Base-by-base conservation (phyloP, 2,329 filamentous ascomycete species). In the Fusarium lyarnte region DNA sequence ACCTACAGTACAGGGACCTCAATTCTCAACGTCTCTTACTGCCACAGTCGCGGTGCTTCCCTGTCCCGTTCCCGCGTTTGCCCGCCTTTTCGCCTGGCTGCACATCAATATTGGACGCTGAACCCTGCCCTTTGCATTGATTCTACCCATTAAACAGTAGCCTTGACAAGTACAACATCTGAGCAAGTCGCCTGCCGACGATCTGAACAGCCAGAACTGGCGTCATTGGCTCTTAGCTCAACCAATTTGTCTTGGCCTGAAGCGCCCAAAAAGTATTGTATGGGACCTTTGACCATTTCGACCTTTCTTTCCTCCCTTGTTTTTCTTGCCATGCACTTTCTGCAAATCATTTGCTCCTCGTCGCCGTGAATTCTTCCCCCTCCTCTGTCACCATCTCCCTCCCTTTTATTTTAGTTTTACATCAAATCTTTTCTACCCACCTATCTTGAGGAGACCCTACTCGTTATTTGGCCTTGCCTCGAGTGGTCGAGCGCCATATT, bases 201-300 rank as follows among this genome's bases (percentile, higher is more conserved):
- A 77, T 77, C 73, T 65, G 72, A 77, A 72, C 73, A 75, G 71
- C 59, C 58, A 67, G 65, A 71, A 47, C 66, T 66, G 63, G 75
- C 74, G 70, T 77, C 66, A 76, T 77, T 77, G 75, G 75, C 70
- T 62, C 68, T 64, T 63, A 54, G 72, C 69, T 67, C 59, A 58
- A 71, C 70, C 72, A 68, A 63, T 66, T 61, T 68, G 62, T 66
- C 68, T 72, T 69, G 74, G 70, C 58, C 38, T 68, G 52, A 41
- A 59, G 58, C 59, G 33, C n/a, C 57, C 42, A 51, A 65, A 64
- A 71, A 51, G 47, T 33, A 42, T 47, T 64, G 62, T 33, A 41
- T 54, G 23, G 33, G 27, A 38, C 51, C 59, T 63, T 47, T 58
- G 46, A 46, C 58, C 46, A 38, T 52, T 42, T 39, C 47, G 64